Conservation (phyloP, 106 monocot species). For the Dioscorea alata region DNA sequence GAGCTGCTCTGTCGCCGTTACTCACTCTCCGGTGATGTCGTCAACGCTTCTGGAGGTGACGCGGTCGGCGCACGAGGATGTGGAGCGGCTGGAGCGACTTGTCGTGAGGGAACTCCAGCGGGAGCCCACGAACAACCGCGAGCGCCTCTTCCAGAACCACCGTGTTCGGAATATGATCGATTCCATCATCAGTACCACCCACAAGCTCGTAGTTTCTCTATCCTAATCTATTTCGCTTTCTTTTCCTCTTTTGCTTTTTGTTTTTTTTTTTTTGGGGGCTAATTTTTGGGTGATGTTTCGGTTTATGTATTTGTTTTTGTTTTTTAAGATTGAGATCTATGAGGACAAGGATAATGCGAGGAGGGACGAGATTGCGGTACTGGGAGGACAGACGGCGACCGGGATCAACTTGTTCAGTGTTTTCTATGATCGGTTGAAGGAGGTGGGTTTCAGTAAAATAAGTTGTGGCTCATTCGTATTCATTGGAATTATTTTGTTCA, state of each 20-base stretch:
- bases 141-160: slow-evolving; percentile 86
- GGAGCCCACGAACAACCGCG: slow-evolving; percentile 70
- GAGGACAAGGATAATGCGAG: slow-evolving; percentile 86
- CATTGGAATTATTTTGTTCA: background rate
- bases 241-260: background rate
- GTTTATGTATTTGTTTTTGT: slow-evolving; percentile 1
- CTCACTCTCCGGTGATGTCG: slow-evolving; percentile 42
- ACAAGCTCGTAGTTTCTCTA: slow-evolving; percentile 51
- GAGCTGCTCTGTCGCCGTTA: background rate
- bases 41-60: slow-evolving; percentile 92
- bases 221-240: background rate
- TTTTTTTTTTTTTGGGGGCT: background rate
- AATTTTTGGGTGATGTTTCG: background rate
- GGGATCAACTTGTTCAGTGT: slow-evolving; percentile 53
- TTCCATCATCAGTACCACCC: slow-evolving; percentile 44
- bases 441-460: slow-evolving; percentile 30
- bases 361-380: slow-evolving; percentile 80
- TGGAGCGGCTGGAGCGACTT: slow-evolving; percentile 85
- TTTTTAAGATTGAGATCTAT: slow-evolving; percentile 68
- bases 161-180: slow-evolving; percentile 91
- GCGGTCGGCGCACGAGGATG: slow-evolving; percentile 86
- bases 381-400: slow-evolving; percentile 60
- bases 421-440: slow-evolving; percentile 87
- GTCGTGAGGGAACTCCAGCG: slow-evolving; percentile 87
- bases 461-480: too few relatives aligned